Base-by-base conservation (phyloP, 2,329 filamentous ascomycete species). In the Botrytis aclada region DNA sequence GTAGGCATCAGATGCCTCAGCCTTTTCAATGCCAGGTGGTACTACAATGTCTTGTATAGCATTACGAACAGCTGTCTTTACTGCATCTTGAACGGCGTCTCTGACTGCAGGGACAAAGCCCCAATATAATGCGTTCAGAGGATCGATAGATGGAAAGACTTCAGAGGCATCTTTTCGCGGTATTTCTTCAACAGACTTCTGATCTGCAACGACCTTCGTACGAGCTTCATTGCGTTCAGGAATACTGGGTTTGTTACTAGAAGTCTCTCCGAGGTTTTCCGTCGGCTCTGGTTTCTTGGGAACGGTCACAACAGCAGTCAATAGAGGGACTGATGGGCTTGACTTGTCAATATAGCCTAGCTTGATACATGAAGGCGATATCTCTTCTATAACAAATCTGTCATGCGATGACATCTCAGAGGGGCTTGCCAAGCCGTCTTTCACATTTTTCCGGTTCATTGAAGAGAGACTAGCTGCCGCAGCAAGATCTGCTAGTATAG, bases 91-190 rank as follows among this genome's bases (percentile, higher is more conserved):
- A 29, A 79, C 76, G 4, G 74, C 76, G 45, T 79, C 78, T 62
- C 77, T 78, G 12, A 79, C 75, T 14, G 66, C 64, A 34, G 78
- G 79, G 29, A 76, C 74, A 73, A 79, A 80, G 2, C 78, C 78
- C 79, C 78, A 79, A 43, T 80, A 79, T 32, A 74, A 70, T 39
- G 75, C 74, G 66, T 77, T 78, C 3, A 75, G 58, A 39, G 75
- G 72, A 72, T 75, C 74, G 7, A 63, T 47, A n/a, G 37, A 34
- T 7, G 56, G 56, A 34, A 72, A 70, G 18, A 8, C 34, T 37
- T 72, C 58, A 39, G 70, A 32, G 45, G 25, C 39, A 39, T 62
- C 47, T 69, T 5, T 41, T 37, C 67, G 72, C 18, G 47, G 43
- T 37, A 73, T 65, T 43, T 73, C 72, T 58, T 73, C 72, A 14